Conservation (phyloP, 345 rosid genomes). For the Triadica sebifera region DNA sequence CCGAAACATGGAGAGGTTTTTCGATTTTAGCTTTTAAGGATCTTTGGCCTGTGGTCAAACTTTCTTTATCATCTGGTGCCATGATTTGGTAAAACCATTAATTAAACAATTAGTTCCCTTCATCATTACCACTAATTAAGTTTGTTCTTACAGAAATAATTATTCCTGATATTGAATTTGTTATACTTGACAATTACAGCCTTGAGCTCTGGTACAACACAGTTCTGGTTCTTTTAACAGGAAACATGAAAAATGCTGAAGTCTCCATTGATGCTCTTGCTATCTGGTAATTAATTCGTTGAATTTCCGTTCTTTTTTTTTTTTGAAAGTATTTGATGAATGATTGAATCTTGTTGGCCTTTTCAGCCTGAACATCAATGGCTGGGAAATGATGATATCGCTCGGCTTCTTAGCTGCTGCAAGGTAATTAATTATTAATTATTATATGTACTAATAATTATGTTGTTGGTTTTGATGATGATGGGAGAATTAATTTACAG, state of each 20-base stretch:
- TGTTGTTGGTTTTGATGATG: too few species aligned
- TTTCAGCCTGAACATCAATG: constrained; percentile 66
- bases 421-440: too few species aligned
- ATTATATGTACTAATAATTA: too few species aligned
- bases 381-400: constrained; percentile 78
- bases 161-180: too few species aligned
- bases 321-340: neutral
- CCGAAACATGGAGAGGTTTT: constrained; percentile 69
- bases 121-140: too few species aligned
- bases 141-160: too few species aligned
- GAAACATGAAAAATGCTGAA: constrained; percentile 63
- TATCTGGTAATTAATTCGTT: constrained; percentile 51
- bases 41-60: constrained; percentile 60
- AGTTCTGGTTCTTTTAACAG: constrained; percentile 61
- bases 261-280: constrained; percentile 76
- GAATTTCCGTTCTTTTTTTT: neutral
- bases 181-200: too few species aligned
- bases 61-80: constrained; percentile 69
- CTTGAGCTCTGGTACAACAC: constrained; percentile 90
- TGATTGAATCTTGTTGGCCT: neutral
- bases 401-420: constrained; percentile 78
- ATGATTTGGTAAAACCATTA: constrained; percentile 62
- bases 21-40: constrained; percentile 58
- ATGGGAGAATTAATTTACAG: constrained; percentile 35
- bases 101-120: neutral